These are phyloP conservation scores for Nidula niveotomentosa DNA, from an alignment of 1,284 basidiomycete species.

Conservation along the genomic window DNA sequence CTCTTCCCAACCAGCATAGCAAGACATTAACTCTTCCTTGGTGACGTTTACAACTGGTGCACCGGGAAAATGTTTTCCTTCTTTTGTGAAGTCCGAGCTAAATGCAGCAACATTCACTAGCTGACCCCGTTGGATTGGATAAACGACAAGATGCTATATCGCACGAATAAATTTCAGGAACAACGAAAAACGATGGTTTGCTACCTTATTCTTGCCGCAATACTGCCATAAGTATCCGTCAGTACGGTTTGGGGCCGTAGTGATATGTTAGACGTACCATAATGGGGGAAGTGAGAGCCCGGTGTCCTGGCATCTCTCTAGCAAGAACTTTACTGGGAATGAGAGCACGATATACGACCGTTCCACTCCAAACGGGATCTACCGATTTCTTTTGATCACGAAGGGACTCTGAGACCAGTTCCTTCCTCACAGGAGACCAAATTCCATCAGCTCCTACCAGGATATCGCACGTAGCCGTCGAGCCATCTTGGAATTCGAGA, in stretches of 20 bases:
- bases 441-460: constrained; percentile 25
- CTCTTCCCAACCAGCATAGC: neutral
- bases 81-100: neutral
- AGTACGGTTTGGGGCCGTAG: neutral
- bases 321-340: neutral
- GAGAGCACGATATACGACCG: neutral
- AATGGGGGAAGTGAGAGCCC: neutral
- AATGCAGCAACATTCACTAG: neutral
- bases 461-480: constrained; percentile 19
- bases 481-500: constrained; percentile 18
- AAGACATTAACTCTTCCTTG: neutral
- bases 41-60: neutral
- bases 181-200: neutral
- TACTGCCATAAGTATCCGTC: neutral
- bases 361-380: neutral
- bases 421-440: constrained; percentile 15
- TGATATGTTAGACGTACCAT: neutral
- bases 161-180: neutral
- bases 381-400: neutral
- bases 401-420: neutral
- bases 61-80: neutral
- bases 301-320: neutral
- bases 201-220: neutral
- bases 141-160: neutral
- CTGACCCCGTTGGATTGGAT: neutral